Conservation (phyloP, 768 basidiomycete genomes). For the Melanogaster broomeanus region DNA sequence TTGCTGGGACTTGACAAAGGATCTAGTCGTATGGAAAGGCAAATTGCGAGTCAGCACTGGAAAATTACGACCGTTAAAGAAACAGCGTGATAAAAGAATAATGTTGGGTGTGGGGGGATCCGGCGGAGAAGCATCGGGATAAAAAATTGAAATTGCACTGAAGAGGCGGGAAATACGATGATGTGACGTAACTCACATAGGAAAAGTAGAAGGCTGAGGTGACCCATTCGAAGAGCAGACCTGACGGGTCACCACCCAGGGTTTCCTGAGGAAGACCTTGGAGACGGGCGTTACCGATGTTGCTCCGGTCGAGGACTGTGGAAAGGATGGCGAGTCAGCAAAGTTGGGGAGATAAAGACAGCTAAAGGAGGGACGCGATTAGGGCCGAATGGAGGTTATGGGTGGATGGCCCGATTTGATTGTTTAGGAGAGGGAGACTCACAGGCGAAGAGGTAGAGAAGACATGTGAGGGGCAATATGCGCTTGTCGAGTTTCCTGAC, state of each 20-base stretch:
- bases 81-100: too few relatives aligned
- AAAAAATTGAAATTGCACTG: background rate
- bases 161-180: too few relatives aligned
- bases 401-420: too few relatives aligned
- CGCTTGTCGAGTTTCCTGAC: constrained; percentile 38
- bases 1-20: constrained; percentile 67
- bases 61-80: too few relatives aligned
- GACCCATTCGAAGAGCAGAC: constrained; percentile 69
- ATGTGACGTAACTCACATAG: constrained; percentile 48
- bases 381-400: too few relatives aligned
- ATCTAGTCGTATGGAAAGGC: constrained; percentile 43
- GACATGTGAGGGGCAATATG: constrained; percentile 57
- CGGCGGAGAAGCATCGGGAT: too few relatives aligned
- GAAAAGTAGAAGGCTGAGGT: constrained; percentile 79
- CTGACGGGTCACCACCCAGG: constrained; percentile 67
- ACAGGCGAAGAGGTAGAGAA: constrained; percentile 79
- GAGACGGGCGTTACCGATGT: constrained; percentile 77
- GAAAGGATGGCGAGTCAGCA: constrained; percentile 1
- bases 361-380: too few relatives aligned
- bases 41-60: background rate
- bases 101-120: background rate
- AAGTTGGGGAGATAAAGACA: background rate
- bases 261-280: constrained; percentile 70
- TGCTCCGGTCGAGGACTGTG: constrained; percentile 66
- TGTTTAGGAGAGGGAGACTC: constrained; percentile 26